A percentile compares a stretch with the other conserved stretches of the same genome.
Evolutionary conservation across 2,329 filamentous ascomycete species (phyloP).

Genomic region (Aspergillus pseudoterreus): DNA sequence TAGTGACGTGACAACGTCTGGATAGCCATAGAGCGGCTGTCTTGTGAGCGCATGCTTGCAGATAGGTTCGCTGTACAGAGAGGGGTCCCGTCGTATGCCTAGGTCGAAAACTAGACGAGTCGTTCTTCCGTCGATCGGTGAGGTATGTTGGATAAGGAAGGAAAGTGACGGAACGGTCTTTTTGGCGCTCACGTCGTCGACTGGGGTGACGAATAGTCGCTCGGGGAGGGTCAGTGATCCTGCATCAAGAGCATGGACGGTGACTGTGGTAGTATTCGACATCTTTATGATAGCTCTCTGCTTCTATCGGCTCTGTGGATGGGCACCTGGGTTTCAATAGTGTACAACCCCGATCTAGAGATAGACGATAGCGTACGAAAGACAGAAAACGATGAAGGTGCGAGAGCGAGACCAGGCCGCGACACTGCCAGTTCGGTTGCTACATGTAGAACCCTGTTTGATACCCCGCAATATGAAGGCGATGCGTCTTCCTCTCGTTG

Average conservation of each 20-base stretch:
- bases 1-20: conserved; percentile 29
- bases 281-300: too few relatives aligned
- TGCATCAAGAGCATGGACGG: neutral
- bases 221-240: neutral
- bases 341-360: too few relatives aligned
- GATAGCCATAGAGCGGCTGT: conserved; percentile 19
- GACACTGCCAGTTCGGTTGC: too few relatives aligned
- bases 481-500: too few relatives aligned
- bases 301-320: too few relatives aligned
- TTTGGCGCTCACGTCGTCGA: neutral
- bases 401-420: too few relatives aligned
- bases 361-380: too few relatives aligned
- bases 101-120: conserved; percentile 23
- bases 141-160: conserved; percentile 27
- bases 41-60: conserved; percentile 22
- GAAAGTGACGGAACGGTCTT: conserved; percentile 26
- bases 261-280: neutral
- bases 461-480: too few relatives aligned
- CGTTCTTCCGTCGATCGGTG: neutral
- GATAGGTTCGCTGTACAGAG: conserved; percentile 19
- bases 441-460: too few relatives aligned
- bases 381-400: too few relatives aligned
- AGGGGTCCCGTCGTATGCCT: conserved; percentile 25
- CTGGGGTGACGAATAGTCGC: neutral
- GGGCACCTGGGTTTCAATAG: too few relatives aligned